Base-by-base conservation (phyloP, 1,284 basidiomycete genomes). In the Anthracocystis panici-leucophaei region DNA sequence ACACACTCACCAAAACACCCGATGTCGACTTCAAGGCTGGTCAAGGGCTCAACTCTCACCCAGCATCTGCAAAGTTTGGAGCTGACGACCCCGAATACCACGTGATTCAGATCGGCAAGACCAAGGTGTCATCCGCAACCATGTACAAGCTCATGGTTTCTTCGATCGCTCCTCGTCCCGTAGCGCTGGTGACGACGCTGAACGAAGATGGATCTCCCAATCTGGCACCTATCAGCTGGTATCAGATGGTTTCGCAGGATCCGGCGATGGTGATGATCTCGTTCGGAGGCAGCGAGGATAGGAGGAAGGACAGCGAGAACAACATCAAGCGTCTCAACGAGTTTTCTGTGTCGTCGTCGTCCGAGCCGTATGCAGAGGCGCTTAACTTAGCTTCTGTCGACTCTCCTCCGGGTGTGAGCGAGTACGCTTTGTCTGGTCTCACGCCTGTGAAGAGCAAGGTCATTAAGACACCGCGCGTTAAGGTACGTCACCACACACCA, bases 71-170 rank as follows among this genome's bases (percentile, higher is more conserved):
- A 7, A 42, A 16, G 0, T 63, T 69, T n/a, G 58, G 49, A 4
- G 52, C 75, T 2, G 74, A 74, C 21, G 55, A 72, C 23, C 65
- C 78, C 18, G 35, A 48, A 35, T 82, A 58, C 57, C 62, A 73
- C 41, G 66, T 79, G 21, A 75, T 82, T 23, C 65, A 80, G 41
- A 60, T 75, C 10, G 73, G 70, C 31, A 75, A 74, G 63, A 80
- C 77, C 20, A 62, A 75, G 23, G 71, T 82, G 3, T 41, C 60
- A 5, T 27, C 72, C 1, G 48, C 57, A 1, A 63, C 67, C 10
- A 60, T 82, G 53, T 81, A 81, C 71, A 80, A 80, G 68, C 64
- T 80, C 25, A 71, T 82, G 71, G 53, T 78, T 18, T 77, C 77
- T 6, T 75, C 70, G 1, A 80, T 82, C 31, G 76, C 78, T 3